Evolutionary conservation across 1,284 basidiomycete genomes (phyloP).

Genomic region (Porodaedalea pini): DNA sequence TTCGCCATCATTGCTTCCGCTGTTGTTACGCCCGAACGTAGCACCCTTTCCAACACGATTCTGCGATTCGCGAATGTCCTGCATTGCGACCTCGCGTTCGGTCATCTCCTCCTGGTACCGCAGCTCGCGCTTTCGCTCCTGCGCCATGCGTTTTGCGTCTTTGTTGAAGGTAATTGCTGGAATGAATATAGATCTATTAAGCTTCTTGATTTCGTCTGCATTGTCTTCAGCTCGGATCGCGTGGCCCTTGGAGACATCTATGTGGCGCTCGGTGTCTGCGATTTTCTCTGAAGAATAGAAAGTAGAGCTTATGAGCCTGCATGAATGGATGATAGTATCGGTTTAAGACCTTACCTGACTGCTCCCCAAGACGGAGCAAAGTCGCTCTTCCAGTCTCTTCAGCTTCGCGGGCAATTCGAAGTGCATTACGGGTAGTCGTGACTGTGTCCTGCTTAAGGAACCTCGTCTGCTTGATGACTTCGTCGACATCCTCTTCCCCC

Average conservation of each 20-base stretch:
- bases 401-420: conserved; percentile 89
- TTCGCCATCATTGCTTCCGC: conserved; percentile 44
- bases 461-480: conserved; percentile 90
- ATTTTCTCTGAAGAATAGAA: conserved; percentile 62
- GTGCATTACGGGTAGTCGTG: conserved; percentile 87
- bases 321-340: not conserved
- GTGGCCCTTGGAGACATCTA: conserved; percentile 92
- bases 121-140: conserved; percentile 84
- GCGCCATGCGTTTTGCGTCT: conserved; percentile 84
- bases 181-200: conserved; percentile 94
- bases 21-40: conserved; percentile 49
- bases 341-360: conserved; percentile 76
- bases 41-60: conserved; percentile 78
- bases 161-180: conserved; percentile 91
- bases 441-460: conserved; percentile 93
- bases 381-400: conserved; percentile 95
- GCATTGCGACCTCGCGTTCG: conserved; percentile 82
- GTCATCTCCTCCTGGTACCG: conserved; percentile 88
- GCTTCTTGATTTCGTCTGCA: conserved; percentile 89
- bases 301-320: not conserved
- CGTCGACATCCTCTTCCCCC: conserved; percentile 94
- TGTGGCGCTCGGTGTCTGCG: conserved; percentile 93
- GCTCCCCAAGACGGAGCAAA: conserved; percentile 83
- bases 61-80: conserved; percentile 85
- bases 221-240: conserved; percentile 88